Base-by-base conservation (phyloP, 805 yeast species). In the Saccharomycopsis amapae region DNA sequence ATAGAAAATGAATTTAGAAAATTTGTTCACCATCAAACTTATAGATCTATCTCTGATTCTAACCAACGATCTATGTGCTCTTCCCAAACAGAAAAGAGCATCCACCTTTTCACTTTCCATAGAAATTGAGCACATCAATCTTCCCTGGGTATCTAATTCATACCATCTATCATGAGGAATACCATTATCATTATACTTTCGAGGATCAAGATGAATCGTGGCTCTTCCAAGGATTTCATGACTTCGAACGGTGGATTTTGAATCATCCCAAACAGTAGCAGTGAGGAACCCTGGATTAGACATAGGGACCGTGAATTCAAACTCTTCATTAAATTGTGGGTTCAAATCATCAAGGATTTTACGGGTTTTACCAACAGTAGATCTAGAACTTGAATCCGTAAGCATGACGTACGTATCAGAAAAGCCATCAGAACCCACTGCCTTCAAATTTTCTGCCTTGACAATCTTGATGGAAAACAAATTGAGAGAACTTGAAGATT, bases 321-420 rank as follows among this genome's bases (percentile, higher is more conserved):
- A 85, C 46, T 83, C 85, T 64, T 89, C 96, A 56, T 85, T 85
- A 94, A 94, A 90, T 13, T 73, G 75, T 0, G 97, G 96, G 55
- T 79, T 78, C 28, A 73, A 64, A 3, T 79, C 75, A 44, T 75
- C 75, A 25, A 70, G 67, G 3, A 84, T 67, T 0, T 80, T 73
- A 54, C 85, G 69, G 0, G 97, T 89, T 50, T 76, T 78, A 2
- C 83, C 89, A 28, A 85, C 65, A 24, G 78, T 77, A 42, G 65
- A 69, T 32, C 75, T 68, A 2, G 69, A 69, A 32, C 62, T 62
- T 4, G 80, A 72, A 55, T 83, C 87, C 4, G 75, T 67, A 13
- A 86, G 56, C 0, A 85, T 75, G 1, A 82, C 79, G 53, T 79
- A 78, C 0, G 86, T 73, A 52, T 75, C 78, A 5, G 76, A 63